Percentiles rank a stretch among this genome's conserved stretches.
Conservation (phyloP, 768 basidiomycete genomes). For the Mycena alexandri region DNA sequence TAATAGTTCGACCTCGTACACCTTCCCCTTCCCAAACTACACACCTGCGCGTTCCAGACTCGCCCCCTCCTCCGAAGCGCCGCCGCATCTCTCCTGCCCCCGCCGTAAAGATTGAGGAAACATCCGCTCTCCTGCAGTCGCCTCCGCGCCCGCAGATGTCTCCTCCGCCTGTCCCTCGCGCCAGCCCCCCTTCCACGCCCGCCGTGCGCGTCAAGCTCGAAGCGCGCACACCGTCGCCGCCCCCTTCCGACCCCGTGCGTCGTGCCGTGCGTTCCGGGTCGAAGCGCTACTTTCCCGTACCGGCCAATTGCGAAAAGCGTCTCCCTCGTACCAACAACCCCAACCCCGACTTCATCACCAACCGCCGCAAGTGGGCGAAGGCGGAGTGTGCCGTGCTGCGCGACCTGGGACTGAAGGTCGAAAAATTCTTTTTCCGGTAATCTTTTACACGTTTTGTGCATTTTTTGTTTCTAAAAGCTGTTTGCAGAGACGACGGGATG, state of each 20-base stretch:
- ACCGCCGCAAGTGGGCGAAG: constrained; percentile 29
- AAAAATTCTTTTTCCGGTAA: constrained; percentile 36
- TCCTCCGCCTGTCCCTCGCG: not conserved
- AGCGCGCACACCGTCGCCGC: constrained; percentile 20
- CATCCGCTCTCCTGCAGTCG: not conserved
- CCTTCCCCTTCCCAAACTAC: not conserved
- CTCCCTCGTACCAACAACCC: not conserved
- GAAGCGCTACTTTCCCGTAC: constrained; percentile 38
- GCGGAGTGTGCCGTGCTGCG: constrained; percentile 21
- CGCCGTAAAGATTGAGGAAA: constrained; percentile 20
- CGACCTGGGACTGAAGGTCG: constrained; percentile 29
- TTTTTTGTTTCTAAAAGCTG: not conserved
- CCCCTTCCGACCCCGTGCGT: constrained; percentile 18
- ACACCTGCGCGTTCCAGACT: constrained; percentile 8
- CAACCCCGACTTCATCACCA: constrained; percentile 20
- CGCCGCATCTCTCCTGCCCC: constrained; percentile 9
- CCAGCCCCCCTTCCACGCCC: constrained; percentile 9
- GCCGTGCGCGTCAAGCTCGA: constrained; percentile 22
- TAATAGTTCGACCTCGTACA: not conserved
- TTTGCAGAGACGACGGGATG: constrained; percentile 39
- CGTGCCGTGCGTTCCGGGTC: constrained; percentile 32
- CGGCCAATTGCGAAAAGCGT: constrained; percentile 23
- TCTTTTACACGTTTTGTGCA: not conserved
- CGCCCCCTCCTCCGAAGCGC: constrained; percentile 24
- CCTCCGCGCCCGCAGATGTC: not conserved